phyloP scores from a whole-genome alignment of 1,284 basidiomycete species.

The Paramarasmius palmivorus region DNA sequence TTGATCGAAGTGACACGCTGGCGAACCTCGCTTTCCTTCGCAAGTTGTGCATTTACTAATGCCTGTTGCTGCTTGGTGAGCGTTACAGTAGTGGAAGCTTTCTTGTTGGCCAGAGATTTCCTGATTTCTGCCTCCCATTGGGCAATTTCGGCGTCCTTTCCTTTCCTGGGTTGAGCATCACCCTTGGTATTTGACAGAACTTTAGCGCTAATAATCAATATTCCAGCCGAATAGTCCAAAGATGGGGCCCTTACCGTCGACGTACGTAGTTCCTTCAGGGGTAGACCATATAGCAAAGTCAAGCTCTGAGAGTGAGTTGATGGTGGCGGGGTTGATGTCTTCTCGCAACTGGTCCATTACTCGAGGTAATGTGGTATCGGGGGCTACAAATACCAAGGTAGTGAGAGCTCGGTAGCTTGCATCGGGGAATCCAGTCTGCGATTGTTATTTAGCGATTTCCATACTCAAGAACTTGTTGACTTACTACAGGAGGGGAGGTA shows the following conservation, averaged over 20 bases:
- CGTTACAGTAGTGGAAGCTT: slow-evolving; percentile 43
- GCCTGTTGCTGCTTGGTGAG: slow-evolving; percentile 86
- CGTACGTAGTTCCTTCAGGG: slow-evolving; percentile 74
- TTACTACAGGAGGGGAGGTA: slow-evolving; percentile 43
- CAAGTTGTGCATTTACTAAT: slow-evolving; percentile 77
- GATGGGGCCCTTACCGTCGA: slow-evolving; percentile 62
- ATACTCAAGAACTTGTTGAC: slow-evolving; percentile 1
- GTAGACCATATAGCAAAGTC: slow-evolving; percentile 87
- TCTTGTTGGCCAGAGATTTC: slow-evolving; percentile 80
- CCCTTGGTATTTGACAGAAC: slow-evolving; percentile 67
- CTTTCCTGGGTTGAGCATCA: slow-evolving; percentile 59
- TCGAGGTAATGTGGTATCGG: slow-evolving; percentile 64
- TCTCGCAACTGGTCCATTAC: slow-evolving; percentile 65
- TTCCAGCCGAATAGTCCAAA: background rate
- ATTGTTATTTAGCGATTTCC: background rate
- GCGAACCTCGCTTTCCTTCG: slow-evolving; percentile 74
- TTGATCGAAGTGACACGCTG: slow-evolving; percentile 57
- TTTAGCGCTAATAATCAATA: slow-evolving; percentile 24
- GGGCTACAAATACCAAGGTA: slow-evolving; percentile 80
- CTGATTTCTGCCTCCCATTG: slow-evolving; percentile 95
- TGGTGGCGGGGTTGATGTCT: slow-evolving; percentile 59
- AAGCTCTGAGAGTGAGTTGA: slow-evolving; percentile 66
- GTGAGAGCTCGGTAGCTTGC: slow-evolving; percentile 78
- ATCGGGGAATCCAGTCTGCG: slow-evolving; percentile 49
- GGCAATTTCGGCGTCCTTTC: slow-evolving; percentile 84